A percentile compares a stretch with the other conserved stretches of the same genome.
Evolutionary conservation across 1,284 basidiomycete species (phyloP).

Genomic region (Cryptococcus deneoformans): DNA sequence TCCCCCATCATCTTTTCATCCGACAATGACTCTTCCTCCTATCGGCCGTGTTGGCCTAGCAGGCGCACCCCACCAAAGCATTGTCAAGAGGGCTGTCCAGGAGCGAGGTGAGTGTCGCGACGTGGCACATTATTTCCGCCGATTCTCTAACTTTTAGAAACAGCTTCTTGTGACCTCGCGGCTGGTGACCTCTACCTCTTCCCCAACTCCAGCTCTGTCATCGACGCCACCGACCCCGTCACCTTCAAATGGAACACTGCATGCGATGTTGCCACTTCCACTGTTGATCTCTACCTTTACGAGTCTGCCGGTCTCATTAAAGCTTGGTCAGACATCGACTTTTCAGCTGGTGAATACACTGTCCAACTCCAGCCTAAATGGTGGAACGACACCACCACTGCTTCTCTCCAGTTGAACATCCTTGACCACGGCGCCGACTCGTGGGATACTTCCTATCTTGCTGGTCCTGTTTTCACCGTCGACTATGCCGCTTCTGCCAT

Average conservation of each 20-base stretch:
- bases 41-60: conserved; percentile 26
- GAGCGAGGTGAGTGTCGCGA: conserved; percentile 14
- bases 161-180: conserved; percentile 27
- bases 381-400: conserved; percentile 66
- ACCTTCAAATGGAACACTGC: conserved; percentile 70
- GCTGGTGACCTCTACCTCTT: conserved; percentile 59
- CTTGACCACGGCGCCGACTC: conserved; percentile 56
- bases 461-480: conserved; percentile 67
- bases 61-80: conserved; percentile 13
- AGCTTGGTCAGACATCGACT: conserved; percentile 62
- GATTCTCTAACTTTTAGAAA: not conserved
- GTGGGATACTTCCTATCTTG: conserved; percentile 60
- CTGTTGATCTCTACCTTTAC: conserved; percentile 72
- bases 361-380: conserved; percentile 62
- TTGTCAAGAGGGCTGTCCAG: conserved; percentile 10
- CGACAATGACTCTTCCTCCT: conserved; percentile 14
- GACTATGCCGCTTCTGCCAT: conserved; percentile 37
- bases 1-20: not conserved
- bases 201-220: conserved; percentile 57
- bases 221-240: conserved; percentile 59
- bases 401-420: conserved; percentile 65
- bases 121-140: not conserved
- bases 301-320: conserved; percentile 58
- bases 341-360: conserved; percentile 57
- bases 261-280: conserved; percentile 53